phyloP scores from a whole-genome alignment of 129 eudicot species.

The Escallonia herrerae region DNA sequence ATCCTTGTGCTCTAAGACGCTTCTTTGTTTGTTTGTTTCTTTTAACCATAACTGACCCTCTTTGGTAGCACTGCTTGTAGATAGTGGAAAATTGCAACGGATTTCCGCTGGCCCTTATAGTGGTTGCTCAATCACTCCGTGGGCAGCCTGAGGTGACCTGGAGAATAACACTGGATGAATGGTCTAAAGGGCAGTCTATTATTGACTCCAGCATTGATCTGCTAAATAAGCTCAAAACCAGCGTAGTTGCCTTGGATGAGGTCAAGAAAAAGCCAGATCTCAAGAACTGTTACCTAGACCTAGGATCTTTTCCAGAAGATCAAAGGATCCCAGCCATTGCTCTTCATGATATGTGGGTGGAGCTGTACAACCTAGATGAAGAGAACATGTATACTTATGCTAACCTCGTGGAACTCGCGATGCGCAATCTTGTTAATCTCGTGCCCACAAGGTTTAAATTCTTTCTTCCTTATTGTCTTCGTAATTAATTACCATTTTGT shows the following conservation, averaged over 20 bases:
- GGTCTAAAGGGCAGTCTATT: constrained; percentile 22
- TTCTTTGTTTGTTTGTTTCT: no score
- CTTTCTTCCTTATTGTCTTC: background rate
- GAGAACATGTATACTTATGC: constrained; percentile 17
- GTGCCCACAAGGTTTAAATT: constrained; percentile 5
- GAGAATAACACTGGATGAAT: constrained; percentile 11
- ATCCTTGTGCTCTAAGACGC: no score
- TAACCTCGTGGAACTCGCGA: constrained; percentile 21
- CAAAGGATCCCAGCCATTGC: constrained; percentile 33
- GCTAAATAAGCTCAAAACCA: constrained; percentile 21
- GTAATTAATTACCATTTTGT: background rate
- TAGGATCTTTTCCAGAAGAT: constrained; percentile 42
- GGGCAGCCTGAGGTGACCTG: constrained; percentile 20
- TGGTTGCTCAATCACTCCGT: constrained; percentile 29
- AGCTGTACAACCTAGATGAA: constrained; percentile 25
- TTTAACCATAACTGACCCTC: no score
- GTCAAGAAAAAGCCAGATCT: constrained; percentile 9
- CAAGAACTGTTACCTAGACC: constrained; percentile 32
- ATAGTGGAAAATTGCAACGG: constrained; percentile 30
- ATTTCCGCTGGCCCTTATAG: constrained; percentile 41
- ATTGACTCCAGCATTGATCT: constrained; percentile 18
- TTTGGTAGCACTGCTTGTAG: constrained; percentile 10
- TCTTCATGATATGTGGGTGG: constrained; percentile 45
- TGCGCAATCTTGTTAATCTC: constrained; percentile 26
- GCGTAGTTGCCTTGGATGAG: constrained; percentile 28